Evolutionary conservation across 2,329 filamentous ascomycete species (phyloP).

Genomic region (Penicillium sp.): DNA sequence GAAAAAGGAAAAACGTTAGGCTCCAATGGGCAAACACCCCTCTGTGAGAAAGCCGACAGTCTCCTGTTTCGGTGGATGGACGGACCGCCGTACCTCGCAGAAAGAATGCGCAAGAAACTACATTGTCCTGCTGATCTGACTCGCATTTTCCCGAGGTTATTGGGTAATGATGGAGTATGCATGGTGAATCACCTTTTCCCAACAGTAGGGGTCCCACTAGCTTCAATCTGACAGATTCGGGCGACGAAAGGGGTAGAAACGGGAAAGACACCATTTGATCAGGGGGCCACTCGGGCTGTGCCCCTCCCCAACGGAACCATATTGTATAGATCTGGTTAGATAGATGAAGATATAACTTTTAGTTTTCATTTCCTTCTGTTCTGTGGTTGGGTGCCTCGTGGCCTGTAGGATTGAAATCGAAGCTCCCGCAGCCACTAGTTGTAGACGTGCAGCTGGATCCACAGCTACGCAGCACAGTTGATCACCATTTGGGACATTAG

Average conservation of each 20-base stretch:
- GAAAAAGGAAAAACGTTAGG: constrained; percentile 5
- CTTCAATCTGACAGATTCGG: constrained; percentile 9
- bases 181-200: constrained; percentile 13
- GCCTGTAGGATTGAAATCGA: constrained; percentile 4
- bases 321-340: background rate
- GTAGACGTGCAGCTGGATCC: background rate
- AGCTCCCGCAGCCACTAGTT: constrained; percentile 3
- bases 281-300: background rate
- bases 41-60: background rate
- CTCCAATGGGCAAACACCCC: constrained; percentile 2
- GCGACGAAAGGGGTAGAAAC: constrained; percentile 1
- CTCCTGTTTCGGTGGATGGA: background rate
- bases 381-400: background rate
- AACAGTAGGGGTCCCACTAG: constrained; percentile 3
- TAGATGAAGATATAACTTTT: background rate
- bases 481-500: background rate
- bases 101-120: background rate
- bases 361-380: background rate
- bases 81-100: constrained; percentile 4
- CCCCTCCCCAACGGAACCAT: background rate
- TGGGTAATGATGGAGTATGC: constrained; percentile 7
- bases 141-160: background rate
- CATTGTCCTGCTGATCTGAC: constrained; percentile 15
- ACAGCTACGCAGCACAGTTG: background rate
- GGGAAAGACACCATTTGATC: background rate